phyloP scores from a whole-genome alignment of 2,329 filamentous ascomycete genomes.

The Corniculantispora saksenae region DNA sequence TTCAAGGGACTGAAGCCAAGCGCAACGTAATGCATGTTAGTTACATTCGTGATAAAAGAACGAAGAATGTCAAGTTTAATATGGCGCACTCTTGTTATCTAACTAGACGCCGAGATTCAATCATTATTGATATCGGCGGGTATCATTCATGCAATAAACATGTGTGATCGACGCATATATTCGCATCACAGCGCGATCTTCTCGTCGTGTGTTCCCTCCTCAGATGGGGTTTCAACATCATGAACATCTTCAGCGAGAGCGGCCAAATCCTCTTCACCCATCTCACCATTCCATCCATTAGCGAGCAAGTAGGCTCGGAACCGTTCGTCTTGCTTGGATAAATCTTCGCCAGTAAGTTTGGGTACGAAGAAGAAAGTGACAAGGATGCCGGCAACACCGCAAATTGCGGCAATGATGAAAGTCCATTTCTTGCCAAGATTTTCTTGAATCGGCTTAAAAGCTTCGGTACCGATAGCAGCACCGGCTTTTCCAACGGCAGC shows the following conservation, averaged over 20 bases:
- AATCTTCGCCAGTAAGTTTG: conserved; percentile 46
- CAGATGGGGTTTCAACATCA: conserved; percentile 1
- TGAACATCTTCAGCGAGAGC: conserved; percentile 9
- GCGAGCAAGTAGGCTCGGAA: conserved; percentile 46
- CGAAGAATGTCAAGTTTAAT: background rate
- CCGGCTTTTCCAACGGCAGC: conserved; percentile 54
- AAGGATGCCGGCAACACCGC: conserved; percentile 46
- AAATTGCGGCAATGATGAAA: conserved; percentile 54
- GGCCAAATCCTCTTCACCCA: conserved; percentile 33
- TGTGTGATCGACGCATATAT: background rate
- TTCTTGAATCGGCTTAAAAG: conserved; percentile 48
- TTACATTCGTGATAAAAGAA: background rate
- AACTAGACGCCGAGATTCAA: no score
- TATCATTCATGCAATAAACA: background rate
- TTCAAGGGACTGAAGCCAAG: conserved; percentile 18
- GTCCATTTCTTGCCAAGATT: conserved; percentile 50
- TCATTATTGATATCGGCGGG: no score
- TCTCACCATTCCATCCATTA: conserved; percentile 48
- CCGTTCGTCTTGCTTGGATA: conserved; percentile 42
- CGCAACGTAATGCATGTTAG: background rate
- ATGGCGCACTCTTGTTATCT: no score
- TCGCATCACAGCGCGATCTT: background rate
- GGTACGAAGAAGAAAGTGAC: conserved; percentile 51
- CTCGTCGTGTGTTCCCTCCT: background rate
- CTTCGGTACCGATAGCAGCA: conserved; percentile 52